These are phyloP conservation scores for Raphanus sativus DNA, from an alignment of 345 rosid genomes.

Conservation along the genomic window DNA sequence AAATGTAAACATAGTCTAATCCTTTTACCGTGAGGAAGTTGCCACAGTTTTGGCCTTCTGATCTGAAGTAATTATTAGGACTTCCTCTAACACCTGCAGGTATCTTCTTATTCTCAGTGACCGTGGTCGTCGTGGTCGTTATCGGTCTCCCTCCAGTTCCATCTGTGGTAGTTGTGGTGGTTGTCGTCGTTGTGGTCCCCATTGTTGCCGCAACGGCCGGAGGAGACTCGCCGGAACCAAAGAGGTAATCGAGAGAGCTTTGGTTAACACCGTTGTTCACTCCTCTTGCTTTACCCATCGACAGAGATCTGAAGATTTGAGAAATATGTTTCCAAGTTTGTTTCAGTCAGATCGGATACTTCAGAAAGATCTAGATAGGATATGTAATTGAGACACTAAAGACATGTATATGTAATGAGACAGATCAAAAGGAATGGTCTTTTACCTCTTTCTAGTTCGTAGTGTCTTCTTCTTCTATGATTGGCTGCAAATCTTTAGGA, in stretches of 20 bases:
- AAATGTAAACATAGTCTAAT: neutral
- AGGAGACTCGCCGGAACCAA: conserved; percentile 64
- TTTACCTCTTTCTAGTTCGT: conserved; percentile 24
- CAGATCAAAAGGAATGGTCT: conserved; percentile 25
- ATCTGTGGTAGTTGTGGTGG: conserved; percentile 41
- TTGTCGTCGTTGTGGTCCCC: conserved; percentile 40
- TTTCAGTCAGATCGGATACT: conserved; percentile 26
- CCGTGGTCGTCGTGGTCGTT: conserved; percentile 43
- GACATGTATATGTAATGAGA: conserved; percentile 11
- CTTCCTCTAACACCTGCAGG: conserved; percentile 72
- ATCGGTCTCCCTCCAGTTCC: conserved; percentile 39
- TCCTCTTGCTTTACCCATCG: conserved; percentile 56
- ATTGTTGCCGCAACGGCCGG: conserved; percentile 31
- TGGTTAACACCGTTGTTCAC: conserved; percentile 87
- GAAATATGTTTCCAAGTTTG: neutral
- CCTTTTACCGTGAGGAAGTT: conserved; percentile 71
- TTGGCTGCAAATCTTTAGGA: conserved; percentile 25
- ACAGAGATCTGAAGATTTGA: conserved; percentile 28
- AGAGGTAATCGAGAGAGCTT: conserved; percentile 85
- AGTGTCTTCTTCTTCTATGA: conserved; percentile 20
- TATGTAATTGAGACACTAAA: neutral
- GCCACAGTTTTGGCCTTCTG: conserved; percentile 83
- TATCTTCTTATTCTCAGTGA: conserved; percentile 49
- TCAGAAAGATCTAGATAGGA: neutral
- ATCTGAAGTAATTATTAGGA: conserved; percentile 70